phyloP scores from a whole-genome alignment of 1,139 yeast species.

The Saccharomyces hybrid region DNA sequence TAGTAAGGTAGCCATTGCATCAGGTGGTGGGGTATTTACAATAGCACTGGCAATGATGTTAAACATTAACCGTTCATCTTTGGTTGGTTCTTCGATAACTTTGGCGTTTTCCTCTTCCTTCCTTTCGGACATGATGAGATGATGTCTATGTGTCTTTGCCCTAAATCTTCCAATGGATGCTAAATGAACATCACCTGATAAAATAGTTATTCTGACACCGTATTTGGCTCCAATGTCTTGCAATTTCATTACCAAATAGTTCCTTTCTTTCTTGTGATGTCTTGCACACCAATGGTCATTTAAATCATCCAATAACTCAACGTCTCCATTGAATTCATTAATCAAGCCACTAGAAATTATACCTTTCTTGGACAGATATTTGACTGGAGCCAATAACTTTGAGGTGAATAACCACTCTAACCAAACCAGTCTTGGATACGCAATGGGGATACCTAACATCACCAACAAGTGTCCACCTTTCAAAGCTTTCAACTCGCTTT shows the following conservation, averaged over 20 bases:
- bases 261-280: slow-evolving; percentile 74
- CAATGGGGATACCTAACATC: slow-evolving; percentile 88
- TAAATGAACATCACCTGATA: too few relatives aligned
- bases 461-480: slow-evolving; percentile 68
- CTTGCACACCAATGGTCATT: slow-evolving; percentile 96
- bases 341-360: slow-evolving; percentile 61
- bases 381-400: slow-evolving; percentile 53
- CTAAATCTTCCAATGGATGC: slow-evolving; percentile 59
- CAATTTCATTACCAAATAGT: slow-evolving; percentile 29
- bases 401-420: slow-evolving; percentile 68
- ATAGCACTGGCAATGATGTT: slow-evolving; percentile 87
- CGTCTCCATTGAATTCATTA: slow-evolving; percentile 85
- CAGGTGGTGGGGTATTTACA: slow-evolving; percentile 88
- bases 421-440: slow-evolving; percentile 91
- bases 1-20: slow-evolving; percentile 65
- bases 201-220: too few relatives aligned
- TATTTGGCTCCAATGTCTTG: too few relatives aligned
- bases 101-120: slow-evolving; percentile 36
- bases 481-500: slow-evolving; percentile 43
- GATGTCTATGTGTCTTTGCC: slow-evolving; percentile 48
- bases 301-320: slow-evolving; percentile 84
- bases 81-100: slow-evolving; percentile 45
- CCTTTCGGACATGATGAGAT: slow-evolving; percentile 30
- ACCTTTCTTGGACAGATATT: slow-evolving; percentile 62
- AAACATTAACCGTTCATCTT: slow-evolving; percentile 70